These are phyloP conservation scores for Cyphellophora europaea DNA, from an alignment of 2,329 filamentous ascomycete genomes.

Conservation along the genomic window DNA sequence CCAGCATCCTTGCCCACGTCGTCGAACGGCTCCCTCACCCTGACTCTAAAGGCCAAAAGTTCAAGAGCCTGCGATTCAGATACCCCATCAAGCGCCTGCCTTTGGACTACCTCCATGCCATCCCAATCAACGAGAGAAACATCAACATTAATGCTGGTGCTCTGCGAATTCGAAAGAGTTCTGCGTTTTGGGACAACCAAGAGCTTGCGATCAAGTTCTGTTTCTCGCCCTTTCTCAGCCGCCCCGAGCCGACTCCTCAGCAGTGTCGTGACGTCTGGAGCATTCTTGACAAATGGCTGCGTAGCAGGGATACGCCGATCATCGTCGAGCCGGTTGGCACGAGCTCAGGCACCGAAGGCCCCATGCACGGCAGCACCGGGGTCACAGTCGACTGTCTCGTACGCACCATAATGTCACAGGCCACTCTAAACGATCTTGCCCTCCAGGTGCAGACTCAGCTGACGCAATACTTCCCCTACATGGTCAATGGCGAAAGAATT, in stretches of 20 bases:
- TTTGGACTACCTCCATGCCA: conserved; percentile 1
- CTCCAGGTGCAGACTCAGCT: conserved; percentile 13
- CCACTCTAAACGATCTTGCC: conserved; percentile 15
- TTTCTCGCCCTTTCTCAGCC: background rate
- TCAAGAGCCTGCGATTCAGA: no score
- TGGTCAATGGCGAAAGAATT: conserved; percentile 10
- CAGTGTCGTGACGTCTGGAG: background rate
- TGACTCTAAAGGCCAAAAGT: no score
- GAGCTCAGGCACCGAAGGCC: no score
- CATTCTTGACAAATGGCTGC: background rate
- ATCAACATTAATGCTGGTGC: background rate
- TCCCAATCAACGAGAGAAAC: background rate
- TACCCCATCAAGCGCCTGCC: no score
- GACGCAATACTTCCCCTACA: conserved; percentile 13
- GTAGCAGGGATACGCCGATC: no score
- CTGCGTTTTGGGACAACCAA: background rate
- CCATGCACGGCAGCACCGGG: no score
- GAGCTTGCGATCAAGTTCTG: background rate
- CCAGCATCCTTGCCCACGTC: no score
- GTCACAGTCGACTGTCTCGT: conserved; percentile 15
- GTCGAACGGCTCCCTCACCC: no score
- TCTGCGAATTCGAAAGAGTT: no score
- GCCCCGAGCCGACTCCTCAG: background rate
- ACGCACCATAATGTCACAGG: conserved; percentile 15
- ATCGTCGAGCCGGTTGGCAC: no score